These are phyloP conservation scores for Plasmodium ovale DNA, from an alignment of 169 alveolate genomes.

Conservation along the genomic window DNA sequence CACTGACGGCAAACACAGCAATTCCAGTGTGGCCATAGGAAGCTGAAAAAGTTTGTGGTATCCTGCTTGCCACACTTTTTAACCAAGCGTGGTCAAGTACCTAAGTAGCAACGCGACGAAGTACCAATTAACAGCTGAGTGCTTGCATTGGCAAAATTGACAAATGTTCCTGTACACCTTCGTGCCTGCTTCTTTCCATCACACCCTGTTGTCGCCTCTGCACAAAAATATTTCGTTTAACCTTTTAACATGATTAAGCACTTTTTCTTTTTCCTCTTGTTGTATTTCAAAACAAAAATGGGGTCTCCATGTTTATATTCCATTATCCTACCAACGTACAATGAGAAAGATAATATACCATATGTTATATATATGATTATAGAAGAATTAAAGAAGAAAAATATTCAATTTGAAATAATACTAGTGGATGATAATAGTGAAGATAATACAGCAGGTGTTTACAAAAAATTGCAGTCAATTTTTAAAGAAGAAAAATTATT, in stretches of 20 bases:
- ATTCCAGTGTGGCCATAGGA: too few species aligned
- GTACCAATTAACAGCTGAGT: too few species aligned
- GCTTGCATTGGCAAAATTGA: too few species aligned
- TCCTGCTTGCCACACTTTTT: too few species aligned
- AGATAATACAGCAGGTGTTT: constrained; percentile 92
- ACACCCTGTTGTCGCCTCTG: neutral
- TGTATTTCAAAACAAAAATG: constrained; percentile 11
- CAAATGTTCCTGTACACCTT: too few species aligned
- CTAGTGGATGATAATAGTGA: constrained; percentile 97
- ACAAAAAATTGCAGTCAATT: constrained; percentile 31
- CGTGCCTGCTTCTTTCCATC: neutral
- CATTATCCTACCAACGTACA: constrained; percentile 95
- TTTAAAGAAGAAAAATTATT: constrained; percentile 82
- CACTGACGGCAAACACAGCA: too few species aligned
- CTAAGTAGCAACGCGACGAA: too few species aligned
- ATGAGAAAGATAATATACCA: constrained; percentile 96
- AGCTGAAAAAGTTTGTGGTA: too few species aligned
- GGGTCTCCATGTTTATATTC: constrained; percentile 81
- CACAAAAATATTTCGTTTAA: neutral
- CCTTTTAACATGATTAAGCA: constrained; percentile 5
- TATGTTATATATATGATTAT: constrained; percentile 90
- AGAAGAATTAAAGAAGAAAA: constrained; percentile 88
- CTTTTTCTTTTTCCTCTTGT: neutral
- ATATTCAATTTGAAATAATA: constrained; percentile 92
- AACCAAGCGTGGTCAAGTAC: too few species aligned